phyloP scores from a whole-genome alignment of 257 asterid species.

The Verbena officinalis region DNA sequence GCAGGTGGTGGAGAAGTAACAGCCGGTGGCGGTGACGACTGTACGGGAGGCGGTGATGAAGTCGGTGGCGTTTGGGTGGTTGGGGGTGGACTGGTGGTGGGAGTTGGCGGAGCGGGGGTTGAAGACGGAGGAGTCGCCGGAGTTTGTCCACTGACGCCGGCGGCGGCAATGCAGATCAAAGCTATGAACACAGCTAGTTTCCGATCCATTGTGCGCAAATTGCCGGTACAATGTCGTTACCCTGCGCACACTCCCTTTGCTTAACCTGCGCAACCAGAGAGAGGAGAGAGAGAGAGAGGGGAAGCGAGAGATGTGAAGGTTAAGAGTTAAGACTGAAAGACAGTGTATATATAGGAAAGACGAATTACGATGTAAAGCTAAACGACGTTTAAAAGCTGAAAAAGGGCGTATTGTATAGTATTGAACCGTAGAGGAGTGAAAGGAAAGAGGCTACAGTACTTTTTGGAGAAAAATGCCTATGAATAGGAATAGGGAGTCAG shows the following conservation, averaged over 20 bases:
- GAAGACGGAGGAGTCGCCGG: slow-evolving; percentile 59
- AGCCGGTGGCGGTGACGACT: slow-evolving; percentile 41
- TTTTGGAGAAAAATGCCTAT: not conserved
- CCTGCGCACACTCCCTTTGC: slow-evolving; percentile 27
- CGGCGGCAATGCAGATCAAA: slow-evolving; percentile 51
- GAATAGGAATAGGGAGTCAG: slow-evolving; percentile 24
- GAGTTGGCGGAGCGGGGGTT: slow-evolving; percentile 46
- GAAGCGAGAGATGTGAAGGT: too few relatives aligned
- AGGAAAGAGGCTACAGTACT: not conserved
- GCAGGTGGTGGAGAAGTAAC: slow-evolving; percentile 31
- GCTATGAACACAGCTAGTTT: slow-evolving; percentile 34
- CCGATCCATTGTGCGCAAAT: slow-evolving; percentile 42
- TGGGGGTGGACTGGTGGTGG: slow-evolving; percentile 43
- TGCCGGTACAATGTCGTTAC: not conserved
- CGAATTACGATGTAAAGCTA: not conserved
- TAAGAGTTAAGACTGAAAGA: slow-evolving; percentile 28
- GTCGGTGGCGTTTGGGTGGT: slow-evolving; percentile 36
- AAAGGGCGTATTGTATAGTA: slow-evolving; percentile 22
- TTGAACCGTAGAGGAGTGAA: slow-evolving; percentile 32
- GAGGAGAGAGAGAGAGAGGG: slow-evolving; percentile 6
- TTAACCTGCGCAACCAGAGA: slow-evolving; percentile 32
- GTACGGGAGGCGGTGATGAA: slow-evolving; percentile 33
- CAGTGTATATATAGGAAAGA: slow-evolving; percentile 40
- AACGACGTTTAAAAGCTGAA: slow-evolving; percentile 24
- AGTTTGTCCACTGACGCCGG: slow-evolving; percentile 62